Evolutionary conservation across 164 flowering plant genomes (phyloP).

Genomic region (Platanus orientalis): DNA sequence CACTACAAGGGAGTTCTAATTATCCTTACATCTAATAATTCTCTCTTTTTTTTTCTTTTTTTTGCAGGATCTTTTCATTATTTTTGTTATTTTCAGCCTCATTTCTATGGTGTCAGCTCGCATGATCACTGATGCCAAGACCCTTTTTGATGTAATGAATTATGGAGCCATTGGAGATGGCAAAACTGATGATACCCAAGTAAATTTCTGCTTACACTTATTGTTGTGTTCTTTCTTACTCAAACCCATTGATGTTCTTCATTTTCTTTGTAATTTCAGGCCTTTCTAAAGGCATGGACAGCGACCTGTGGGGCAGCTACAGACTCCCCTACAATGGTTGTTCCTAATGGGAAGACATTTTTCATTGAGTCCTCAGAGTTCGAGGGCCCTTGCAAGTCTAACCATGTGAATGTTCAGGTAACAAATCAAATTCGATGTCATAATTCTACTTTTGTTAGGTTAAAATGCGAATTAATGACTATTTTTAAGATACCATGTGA

Average conservation of each 20-base stretch:
- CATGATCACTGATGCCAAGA: background rate
- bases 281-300: constrained; percentile 23
- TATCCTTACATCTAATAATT: too few species aligned
- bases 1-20: too few species aligned
- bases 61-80: background rate
- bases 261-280: constrained; percentile 1
- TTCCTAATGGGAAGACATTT: constrained; percentile 14
- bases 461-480: too few species aligned
- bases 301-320: constrained; percentile 8
- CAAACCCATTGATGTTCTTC: background rate
- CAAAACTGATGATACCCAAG: constrained; percentile 18
- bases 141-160: constrained; percentile 10
- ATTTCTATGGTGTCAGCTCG: background rate
- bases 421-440: background rate
- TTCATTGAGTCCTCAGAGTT: constrained; percentile 14
- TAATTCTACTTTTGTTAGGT: too few species aligned
- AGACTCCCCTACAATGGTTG: background rate
- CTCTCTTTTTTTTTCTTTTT: background rate
- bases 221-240: background rate
- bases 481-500: too few species aligned
- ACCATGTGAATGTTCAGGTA: constrained; percentile 3
- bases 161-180: constrained; percentile 28
- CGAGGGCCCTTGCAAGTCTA: constrained; percentile 18
- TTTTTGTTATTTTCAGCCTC: background rate
- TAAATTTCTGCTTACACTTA: background rate